phyloP scores from a whole-genome alignment of 306 rosid genomes.

The Albizia julibrissin region DNA sequence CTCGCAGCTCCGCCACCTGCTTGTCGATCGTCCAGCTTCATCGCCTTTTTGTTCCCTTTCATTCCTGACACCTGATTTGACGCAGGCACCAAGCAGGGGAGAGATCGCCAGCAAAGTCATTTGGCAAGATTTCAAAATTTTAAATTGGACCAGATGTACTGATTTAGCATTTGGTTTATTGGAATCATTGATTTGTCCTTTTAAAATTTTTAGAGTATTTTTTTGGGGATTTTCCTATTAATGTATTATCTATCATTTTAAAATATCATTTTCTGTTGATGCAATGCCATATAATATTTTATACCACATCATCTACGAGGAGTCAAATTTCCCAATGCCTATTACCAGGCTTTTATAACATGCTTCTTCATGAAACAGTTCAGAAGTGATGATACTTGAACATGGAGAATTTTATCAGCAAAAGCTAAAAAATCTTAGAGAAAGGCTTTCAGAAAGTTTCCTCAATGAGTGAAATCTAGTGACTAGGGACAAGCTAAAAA shows the following conservation, averaged over 20 bases:
- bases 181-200: no score
- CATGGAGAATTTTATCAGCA: not conserved
- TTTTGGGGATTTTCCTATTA: no score
- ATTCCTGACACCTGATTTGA: conserved; percentile 12
- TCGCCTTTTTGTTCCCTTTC: conserved; percentile 48
- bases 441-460: not conserved
- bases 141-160: no score
- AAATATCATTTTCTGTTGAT: no score
- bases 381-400: not conserved
- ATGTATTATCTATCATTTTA: no score
- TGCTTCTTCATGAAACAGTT: not conserved
- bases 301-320: no score
- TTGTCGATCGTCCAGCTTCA: conserved; percentile 50
- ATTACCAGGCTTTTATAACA: not conserved
- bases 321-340: not conserved
- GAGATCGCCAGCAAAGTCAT: no score
- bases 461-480: not conserved
- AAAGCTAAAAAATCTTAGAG: not conserved
- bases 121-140: no score
- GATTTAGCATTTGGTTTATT: no score
- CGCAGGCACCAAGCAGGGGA: no score
- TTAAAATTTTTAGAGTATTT: no score
- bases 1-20: conserved; percentile 58
- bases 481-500: not conserved
- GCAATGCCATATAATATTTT: no score